phyloP scores from a whole-genome alignment of 306 rosid species.

The Quercus rubra region DNA sequence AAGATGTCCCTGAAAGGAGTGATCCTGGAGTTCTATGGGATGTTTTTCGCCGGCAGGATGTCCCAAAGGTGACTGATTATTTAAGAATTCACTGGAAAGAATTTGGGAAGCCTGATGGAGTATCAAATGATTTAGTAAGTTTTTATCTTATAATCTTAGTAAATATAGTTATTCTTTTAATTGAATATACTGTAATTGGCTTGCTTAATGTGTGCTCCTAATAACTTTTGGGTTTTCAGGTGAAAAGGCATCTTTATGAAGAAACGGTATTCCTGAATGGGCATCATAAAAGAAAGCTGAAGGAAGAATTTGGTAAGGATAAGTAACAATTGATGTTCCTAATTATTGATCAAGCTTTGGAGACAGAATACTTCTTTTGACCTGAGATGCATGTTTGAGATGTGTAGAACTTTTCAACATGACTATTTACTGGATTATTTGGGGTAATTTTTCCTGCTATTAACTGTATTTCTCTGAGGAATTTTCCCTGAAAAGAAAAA shows the following conservation, averaged over 20 bases:
- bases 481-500: not conserved
- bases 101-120: constrained; percentile 42
- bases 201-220: constrained; percentile 25
- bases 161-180: not conserved
- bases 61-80: constrained; percentile 70
- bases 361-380: constrained; percentile 10
- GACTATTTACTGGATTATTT: not conserved
- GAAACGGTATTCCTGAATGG: constrained; percentile 63
- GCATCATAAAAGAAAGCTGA: constrained; percentile 71
- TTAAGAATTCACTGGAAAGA: constrained; percentile 60
- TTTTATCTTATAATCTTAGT: not conserved
- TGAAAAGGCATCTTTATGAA: constrained; percentile 64
- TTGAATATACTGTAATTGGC: constrained; percentile 4
- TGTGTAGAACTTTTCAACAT: not conserved
- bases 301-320: constrained; percentile 87
- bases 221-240: constrained; percentile 47
- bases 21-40: constrained; percentile 81
- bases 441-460: not conserved
- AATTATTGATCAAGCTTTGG: constrained; percentile 10
- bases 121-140: constrained; percentile 51
- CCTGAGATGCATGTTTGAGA: not conserved
- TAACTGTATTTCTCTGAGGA: constrained; percentile 5
- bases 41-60: constrained; percentile 73
- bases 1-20: constrained; percentile 38
- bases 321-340: constrained; percentile 4